Conservation (phyloP, 345 rosid genomes). For the Boechera divaricarpa region DNA sequence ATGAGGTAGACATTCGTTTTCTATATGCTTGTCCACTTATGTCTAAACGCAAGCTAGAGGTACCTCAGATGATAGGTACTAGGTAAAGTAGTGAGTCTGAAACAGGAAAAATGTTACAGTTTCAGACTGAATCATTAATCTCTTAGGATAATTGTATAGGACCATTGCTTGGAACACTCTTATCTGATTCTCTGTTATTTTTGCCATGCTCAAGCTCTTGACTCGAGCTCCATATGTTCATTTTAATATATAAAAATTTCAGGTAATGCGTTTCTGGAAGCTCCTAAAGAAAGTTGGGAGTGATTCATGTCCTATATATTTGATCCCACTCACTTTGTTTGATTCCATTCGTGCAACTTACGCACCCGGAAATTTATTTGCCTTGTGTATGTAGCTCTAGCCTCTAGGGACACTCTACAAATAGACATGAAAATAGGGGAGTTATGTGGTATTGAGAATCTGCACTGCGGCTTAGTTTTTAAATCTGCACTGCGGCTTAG, state of each 20-base stretch:
- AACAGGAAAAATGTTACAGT: not conserved
- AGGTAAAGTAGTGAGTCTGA: not conserved
- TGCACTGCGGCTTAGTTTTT: not conserved
- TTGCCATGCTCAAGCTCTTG: not conserved
- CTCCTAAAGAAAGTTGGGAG: conserved; percentile 73
- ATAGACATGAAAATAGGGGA: too few species aligned
- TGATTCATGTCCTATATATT: conserved; percentile 60
- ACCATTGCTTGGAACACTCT: not conserved
- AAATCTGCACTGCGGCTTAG: not conserved
- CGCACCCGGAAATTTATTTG: conserved; percentile 61
- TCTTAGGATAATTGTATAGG: conserved; percentile 2
- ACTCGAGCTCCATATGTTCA: conserved; percentile 19
- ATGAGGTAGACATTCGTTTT: conserved; percentile 55
- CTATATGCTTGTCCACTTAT: not conserved
- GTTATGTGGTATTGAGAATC: not conserved
- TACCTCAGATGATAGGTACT: not conserved
- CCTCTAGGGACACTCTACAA: too few species aligned
- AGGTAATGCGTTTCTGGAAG: conserved; percentile 82
- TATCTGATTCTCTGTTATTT: conserved; percentile 22
- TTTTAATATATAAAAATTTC: conserved; percentile 39
- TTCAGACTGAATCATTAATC: not conserved
- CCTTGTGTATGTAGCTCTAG: not conserved
- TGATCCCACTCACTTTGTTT: conserved; percentile 55
- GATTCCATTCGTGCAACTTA: conserved; percentile 58
- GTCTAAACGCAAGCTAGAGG: conserved; percentile 1